Base-by-base conservation (phyloP, 108 stramenopile species). In the Cyclotella choctawhatcheeana region DNA sequence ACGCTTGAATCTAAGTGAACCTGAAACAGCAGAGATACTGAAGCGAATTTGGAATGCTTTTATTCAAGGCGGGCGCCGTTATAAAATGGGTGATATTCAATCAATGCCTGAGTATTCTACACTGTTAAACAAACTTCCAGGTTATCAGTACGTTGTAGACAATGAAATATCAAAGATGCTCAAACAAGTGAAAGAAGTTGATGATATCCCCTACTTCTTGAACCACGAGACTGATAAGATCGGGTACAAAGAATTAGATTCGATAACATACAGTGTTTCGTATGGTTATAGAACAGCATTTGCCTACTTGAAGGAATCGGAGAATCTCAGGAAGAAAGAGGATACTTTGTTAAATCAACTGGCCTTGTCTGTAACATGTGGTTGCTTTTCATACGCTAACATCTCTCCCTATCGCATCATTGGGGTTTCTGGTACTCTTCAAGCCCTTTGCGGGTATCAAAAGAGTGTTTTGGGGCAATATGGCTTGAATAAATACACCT, bases 341-440 rank as follows among this genome's bases (percentile, higher is more conserved):
- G 12, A 8, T 30, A 29, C 21, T 32, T 67, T 85, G 45, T 17
- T 43, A 33, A 44, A 53, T 40, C 82, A 44, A 14, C 68, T 88
- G 54, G 59, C 53, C 14, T 84, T 88, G 76, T 70, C 69, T 0
- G 22, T 88, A 35, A 84, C 84, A 16, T 88, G 87, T 72, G 87
- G 84, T 18, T 84, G 82, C 50, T 88, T 88, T 45, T 88, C 87
- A 2, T 88, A 88, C 60, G 87, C 84, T 0, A 82, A 88, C 58
- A 88, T 88, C 30, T 76, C 74, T 17, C 87, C 87, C 2, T 31
- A 67, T 45, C 74, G 82, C 33, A 87, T 87, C 35, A 40, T 87
- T 22, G 86, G 86, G 0, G 86, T 87, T 14, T 84, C 84, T 6
- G 86, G 86, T 13, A 87, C 86, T 21, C 74, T 87, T 0, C 52